These are phyloP conservation scores for Fusarium albosuccineum DNA, from an alignment of 2,329 filamentous ascomycete species.

Conservation along the genomic window DNA sequence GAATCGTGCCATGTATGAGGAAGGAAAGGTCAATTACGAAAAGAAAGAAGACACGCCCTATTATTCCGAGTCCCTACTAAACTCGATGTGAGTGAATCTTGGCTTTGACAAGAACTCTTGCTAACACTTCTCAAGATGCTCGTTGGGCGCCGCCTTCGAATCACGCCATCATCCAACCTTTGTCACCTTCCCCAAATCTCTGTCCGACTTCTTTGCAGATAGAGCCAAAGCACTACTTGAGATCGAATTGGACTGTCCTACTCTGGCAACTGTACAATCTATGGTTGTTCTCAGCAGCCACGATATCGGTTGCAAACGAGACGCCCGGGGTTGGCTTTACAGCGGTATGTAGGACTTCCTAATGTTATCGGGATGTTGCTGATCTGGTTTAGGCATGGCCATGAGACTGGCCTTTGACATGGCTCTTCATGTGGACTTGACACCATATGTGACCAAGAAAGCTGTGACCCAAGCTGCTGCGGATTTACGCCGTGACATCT, in stretches of 20 bases:
- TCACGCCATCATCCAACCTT: conserved; percentile 57
- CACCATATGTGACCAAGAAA: conserved; percentile 40
- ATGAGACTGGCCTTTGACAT: conserved; percentile 45
- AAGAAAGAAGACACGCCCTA: conserved; percentile 43
- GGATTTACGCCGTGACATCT: conserved; percentile 44
- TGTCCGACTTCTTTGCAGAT: conserved; percentile 46
- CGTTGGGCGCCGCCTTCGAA: conserved; percentile 58
- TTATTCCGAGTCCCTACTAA: conserved; percentile 46
- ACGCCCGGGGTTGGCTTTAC: conserved; percentile 45
- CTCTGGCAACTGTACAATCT: conserved; percentile 44
- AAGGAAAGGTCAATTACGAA: conserved; percentile 23
- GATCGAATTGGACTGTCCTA: conserved; percentile 45
- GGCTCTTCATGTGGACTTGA: conserved; percentile 45
- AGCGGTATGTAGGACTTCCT: conserved; percentile 34
- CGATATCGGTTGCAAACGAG: conserved; percentile 45
- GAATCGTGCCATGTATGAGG: conserved; percentile 39
- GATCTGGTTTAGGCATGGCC: conserved; percentile 47
- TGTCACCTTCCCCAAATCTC: conserved; percentile 51
- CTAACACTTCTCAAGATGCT: conserved; percentile 49
- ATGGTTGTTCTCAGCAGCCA: conserved; percentile 45
- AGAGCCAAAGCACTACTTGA: conserved; percentile 44
- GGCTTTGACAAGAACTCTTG: background rate
- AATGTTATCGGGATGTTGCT: conserved; percentile 5
- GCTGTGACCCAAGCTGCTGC: conserved; percentile 44
- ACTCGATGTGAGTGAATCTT: conserved; percentile 43